Conservation (phyloP, 2,329 filamentous ascomycete species). For the Zymoseptoria ardabiliae region DNA sequence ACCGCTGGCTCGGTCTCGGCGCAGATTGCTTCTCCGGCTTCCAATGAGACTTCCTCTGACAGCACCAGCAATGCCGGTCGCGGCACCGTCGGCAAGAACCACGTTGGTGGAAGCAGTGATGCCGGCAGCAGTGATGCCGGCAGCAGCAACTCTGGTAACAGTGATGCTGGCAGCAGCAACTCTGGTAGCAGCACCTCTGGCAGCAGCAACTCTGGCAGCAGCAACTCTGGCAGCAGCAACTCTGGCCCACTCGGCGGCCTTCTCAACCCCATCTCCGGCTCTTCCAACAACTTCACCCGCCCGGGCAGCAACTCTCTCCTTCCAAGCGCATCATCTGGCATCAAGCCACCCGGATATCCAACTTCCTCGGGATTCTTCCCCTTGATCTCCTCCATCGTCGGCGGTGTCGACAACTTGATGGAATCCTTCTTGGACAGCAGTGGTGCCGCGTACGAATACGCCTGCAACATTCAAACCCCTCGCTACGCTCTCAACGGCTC, state of each 20-base stretch:
- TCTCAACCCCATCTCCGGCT: neutral
- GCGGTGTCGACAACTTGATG: neutral
- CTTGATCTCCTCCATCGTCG: neutral
- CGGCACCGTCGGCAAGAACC: neutral
- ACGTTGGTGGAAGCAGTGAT: neutral
- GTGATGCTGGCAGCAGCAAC: neutral
- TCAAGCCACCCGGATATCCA: neutral
- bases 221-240: neutral
- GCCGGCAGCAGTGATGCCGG: neutral
- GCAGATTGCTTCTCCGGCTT: neutral
- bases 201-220: neutral
- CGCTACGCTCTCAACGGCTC: slow-evolving; percentile 53
- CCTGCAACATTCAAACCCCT: slow-evolving; percentile 55
- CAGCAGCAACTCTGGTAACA: no score
- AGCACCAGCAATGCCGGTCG: neutral
- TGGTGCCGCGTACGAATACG: slow-evolving; percentile 54
- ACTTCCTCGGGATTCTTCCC: neutral
- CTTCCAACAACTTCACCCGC: neutral
- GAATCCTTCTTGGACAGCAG: slow-evolving; percentile 23
- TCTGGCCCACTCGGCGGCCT: neutral
- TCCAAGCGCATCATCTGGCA: neutral
- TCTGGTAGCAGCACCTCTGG: neutral
- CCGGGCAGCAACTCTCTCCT: neutral
- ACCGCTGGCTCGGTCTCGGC: slow-evolving; percentile 20
- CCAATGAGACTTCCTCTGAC: neutral